Evolutionary conservation across 2,329 filamentous ascomycete species (phyloP).

Genomic region (Pseudogymnoascus sp.): DNA sequence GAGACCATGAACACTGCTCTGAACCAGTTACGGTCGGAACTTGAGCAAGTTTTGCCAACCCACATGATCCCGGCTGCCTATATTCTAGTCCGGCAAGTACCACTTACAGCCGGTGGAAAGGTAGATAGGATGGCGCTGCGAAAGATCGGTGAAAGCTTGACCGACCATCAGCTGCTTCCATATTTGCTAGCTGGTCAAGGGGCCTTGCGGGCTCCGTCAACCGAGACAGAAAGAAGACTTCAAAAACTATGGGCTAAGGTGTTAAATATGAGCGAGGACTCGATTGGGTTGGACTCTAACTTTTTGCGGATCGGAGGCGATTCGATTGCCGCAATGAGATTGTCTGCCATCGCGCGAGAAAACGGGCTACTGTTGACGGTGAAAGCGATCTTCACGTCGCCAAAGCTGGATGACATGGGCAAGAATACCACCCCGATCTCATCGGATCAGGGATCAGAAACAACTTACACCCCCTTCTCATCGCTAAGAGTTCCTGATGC

Average conservation of each 20-base stretch:
- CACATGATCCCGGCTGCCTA: slow-evolving; percentile 14
- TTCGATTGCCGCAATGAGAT: slow-evolving; percentile 38
- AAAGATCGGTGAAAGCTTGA: background rate
- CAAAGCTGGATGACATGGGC: slow-evolving; percentile 13
- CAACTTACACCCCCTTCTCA: background rate
- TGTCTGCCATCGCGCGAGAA: slow-evolving; percentile 29
- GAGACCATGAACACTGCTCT: background rate
- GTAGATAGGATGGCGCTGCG: slow-evolving; percentile 8
- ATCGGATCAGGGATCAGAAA: background rate
- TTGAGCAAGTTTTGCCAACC: slow-evolving; percentile 10
- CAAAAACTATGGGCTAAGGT: slow-evolving; percentile 35
- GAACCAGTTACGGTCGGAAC: background rate
- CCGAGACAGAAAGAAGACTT: slow-evolving; percentile 19
- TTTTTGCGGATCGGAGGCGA: slow-evolving; percentile 39
- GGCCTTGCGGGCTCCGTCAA: slow-evolving; percentile 11
- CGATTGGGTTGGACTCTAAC: slow-evolving; percentile 26
- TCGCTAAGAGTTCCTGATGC: background rate
- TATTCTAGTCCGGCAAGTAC: slow-evolving; percentile 13
- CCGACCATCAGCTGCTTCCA: background rate
- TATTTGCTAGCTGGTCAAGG: background rate
- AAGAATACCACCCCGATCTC: background rate
- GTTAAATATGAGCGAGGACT: slow-evolving; percentile 29
- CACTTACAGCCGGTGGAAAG: slow-evolving; percentile 15
- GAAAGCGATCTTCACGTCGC: slow-evolving; percentile 12
- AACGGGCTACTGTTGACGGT: slow-evolving; percentile 13